Evolutionary conservation across 1,284 basidiomycete species (phyloP).

Genomic region (Sparassis latifolia): DNA sequence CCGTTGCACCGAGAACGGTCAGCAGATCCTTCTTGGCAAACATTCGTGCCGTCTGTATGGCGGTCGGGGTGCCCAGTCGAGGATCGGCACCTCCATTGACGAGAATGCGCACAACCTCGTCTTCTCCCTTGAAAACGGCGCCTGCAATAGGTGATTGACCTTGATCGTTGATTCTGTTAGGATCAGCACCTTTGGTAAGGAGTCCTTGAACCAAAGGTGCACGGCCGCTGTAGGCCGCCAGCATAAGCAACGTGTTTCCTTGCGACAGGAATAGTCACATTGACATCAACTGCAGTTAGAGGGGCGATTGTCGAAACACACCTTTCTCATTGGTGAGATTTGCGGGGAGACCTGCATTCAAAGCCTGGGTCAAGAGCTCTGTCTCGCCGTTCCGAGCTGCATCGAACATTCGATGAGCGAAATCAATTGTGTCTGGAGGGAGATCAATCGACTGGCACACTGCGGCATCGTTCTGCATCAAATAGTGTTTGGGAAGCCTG

Average conservation of each 20-base stretch:
- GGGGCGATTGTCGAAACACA: neutral
- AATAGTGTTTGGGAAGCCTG: neutral
- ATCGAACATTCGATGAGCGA: constrained; percentile 74
- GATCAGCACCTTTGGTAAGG: constrained; percentile 54
- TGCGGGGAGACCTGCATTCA: constrained; percentile 69
- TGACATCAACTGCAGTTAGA: neutral
- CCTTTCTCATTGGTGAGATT: constrained; percentile 77
- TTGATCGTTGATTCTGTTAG: constrained; percentile 68
- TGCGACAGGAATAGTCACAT: neutral
- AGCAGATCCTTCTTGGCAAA: constrained; percentile 53
- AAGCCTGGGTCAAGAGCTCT: constrained; percentile 46
- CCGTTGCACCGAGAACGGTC: constrained; percentile 45
- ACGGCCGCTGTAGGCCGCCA: constrained; percentile 77
- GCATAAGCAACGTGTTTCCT: constrained; percentile 81
- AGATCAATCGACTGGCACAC: neutral
- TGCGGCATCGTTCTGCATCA: neutral
- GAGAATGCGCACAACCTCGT: constrained; percentile 57
- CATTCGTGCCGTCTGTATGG: constrained; percentile 66
- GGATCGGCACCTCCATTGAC: constrained; percentile 65
- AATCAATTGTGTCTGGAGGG: constrained; percentile 50
- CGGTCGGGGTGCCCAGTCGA: constrained; percentile 62
- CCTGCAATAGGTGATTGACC: constrained; percentile 80
- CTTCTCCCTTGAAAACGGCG: constrained; percentile 71
- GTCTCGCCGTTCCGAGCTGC: constrained; percentile 61
- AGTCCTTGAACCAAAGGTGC: constrained; percentile 47